Evolutionary conservation across 129 eudicot species (phyloP).

Genomic region (Flaveria sonorensis): DNA sequence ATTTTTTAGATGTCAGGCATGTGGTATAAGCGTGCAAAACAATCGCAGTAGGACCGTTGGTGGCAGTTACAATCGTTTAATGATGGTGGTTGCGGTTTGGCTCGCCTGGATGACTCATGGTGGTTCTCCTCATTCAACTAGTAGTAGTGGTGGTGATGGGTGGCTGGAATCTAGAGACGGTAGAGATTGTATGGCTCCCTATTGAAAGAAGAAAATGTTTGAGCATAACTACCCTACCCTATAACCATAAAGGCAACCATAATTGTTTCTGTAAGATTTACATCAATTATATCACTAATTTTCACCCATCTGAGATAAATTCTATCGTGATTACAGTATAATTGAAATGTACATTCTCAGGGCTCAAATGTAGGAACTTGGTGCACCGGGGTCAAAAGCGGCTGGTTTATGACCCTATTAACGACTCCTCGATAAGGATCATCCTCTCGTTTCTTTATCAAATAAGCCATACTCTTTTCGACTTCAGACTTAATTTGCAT

Average conservation of each 20-base stretch:
- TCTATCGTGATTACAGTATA: background rate
- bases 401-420: conserved; percentile 53
- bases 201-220: too few species aligned
- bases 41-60: too few species aligned
- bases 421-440: conserved; percentile 82
- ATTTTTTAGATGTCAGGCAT: too few species aligned
- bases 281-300: background rate
- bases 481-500: conserved; percentile 73
- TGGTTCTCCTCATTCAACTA: too few species aligned
- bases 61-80: too few species aligned
- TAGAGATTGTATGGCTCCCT: too few species aligned
- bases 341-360: conserved; percentile 37
- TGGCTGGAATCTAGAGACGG: too few species aligned
- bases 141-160: too few species aligned
- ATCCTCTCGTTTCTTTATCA: conserved; percentile 70
- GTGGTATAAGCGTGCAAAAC: too few species aligned
- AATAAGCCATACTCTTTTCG: conserved; percentile 62
- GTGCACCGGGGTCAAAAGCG: conserved; percentile 48
- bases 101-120: too few species aligned
- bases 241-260: background rate
- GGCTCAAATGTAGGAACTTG: conserved; percentile 74
- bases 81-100: too few species aligned
- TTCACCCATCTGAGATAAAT: background rate
- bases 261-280: background rate
- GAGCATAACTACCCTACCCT: background rate